Evolutionary conservation across 179 eudicot species (phyloP).

Genomic region (Carnegiea gigantea): DNA sequence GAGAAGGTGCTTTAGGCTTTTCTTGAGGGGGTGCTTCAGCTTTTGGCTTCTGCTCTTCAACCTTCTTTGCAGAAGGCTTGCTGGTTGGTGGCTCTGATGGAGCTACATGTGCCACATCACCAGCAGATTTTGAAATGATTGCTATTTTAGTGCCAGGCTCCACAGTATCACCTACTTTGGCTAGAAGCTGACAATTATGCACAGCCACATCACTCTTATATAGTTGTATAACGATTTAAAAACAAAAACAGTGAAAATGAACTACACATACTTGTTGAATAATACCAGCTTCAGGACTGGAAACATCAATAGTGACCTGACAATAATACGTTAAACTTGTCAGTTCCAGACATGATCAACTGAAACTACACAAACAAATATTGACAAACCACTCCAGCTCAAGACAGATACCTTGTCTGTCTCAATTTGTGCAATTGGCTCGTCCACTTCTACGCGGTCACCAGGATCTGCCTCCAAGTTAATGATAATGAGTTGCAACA

Average conservation of each 20-base stretch:
- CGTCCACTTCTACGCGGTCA: constrained; percentile 86
- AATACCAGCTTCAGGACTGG: constrained; percentile 93
- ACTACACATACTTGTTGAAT: constrained; percentile 62
- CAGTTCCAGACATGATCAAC: background rate
- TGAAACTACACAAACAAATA: background rate
- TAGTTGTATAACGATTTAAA: background rate
- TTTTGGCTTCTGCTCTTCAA: constrained; percentile 41
- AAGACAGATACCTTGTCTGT: constrained; percentile 75
- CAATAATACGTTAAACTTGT: background rate
- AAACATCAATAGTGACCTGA: constrained; percentile 95
- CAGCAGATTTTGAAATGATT: constrained; percentile 71
- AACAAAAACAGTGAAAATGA: background rate
- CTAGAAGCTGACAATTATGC: constrained; percentile 52
- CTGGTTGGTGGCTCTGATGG: constrained; percentile 74
- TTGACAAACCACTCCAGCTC: background rate
- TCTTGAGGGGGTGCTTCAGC: constrained; percentile 35
- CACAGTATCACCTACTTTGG: constrained; percentile 95
- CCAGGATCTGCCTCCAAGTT: constrained; percentile 70
- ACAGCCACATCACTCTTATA: constrained; percentile 9
- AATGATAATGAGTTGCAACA: constrained; percentile 7
- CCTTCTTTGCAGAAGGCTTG: constrained; percentile 53
- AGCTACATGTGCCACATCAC: constrained; percentile 69
- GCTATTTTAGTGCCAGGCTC: constrained; percentile 94
- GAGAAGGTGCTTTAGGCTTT: constrained; percentile 48
- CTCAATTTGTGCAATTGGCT: constrained; percentile 94